Evolutionary conservation across 305 asterid genomes (phyloP).

Genomic region (Rubia tinctorum): DNA sequence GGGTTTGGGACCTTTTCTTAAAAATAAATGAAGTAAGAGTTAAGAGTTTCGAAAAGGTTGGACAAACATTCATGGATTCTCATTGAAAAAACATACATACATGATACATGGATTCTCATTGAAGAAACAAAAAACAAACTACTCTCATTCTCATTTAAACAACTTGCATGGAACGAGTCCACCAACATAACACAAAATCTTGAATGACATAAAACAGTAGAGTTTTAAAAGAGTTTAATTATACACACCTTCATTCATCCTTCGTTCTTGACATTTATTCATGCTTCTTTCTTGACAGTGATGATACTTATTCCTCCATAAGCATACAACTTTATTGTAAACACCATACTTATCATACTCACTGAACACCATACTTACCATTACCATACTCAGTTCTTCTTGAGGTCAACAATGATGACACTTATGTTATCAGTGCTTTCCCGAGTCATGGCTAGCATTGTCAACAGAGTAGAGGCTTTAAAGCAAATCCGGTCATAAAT

Average conservation of each 20-base stretch:
- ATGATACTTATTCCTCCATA: no score
- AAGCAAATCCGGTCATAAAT: slow-evolving; percentile 45
- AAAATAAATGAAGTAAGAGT: no score
- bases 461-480: slow-evolving; percentile 51
- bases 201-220: not conserved
- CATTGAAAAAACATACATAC: not conserved
- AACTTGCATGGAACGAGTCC: not conserved
- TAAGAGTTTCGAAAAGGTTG: no score
- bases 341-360: no score
- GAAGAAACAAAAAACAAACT: not conserved
- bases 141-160: not conserved
- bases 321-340: not conserved
- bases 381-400: slow-evolving; percentile 22
- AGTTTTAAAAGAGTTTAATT: not conserved
- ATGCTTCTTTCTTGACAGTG: no score
- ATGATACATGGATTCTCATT: not conserved
- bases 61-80: not conserved
- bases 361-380: no score
- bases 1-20: no score
- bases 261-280: no score
- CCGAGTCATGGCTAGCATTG: slow-evolving; percentile 68
- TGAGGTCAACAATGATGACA: slow-evolving; percentile 55
- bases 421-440: slow-evolving; percentile 65
- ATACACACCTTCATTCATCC: no score
- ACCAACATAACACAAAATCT: not conserved